Percentiles rank a stretch among this genome's conserved stretches.
phyloP scores from a whole-genome alignment of 1,284 basidiomycete genomes.

The Abortiporus biennis region DNA sequence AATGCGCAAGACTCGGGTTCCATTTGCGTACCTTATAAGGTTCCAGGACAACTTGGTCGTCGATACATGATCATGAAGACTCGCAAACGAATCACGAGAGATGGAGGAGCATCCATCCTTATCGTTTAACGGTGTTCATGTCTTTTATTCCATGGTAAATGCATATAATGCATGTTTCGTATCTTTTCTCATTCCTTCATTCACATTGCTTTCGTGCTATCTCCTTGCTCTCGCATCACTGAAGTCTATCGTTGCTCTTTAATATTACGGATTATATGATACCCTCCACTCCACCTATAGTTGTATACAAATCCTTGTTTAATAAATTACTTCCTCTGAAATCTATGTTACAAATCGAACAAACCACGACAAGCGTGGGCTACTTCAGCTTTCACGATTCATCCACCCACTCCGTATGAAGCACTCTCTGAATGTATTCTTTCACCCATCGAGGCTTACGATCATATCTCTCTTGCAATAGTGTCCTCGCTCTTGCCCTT shows the following conservation, averaged over 20 bases:
- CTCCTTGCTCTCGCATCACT: too few relatives aligned
- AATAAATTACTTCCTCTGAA: too few relatives aligned
- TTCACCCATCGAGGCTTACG: conserved; percentile 57
- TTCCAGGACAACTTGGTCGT: conserved; percentile 40
- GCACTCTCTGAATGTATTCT: conserved; percentile 59
- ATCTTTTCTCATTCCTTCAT: too few relatives aligned
- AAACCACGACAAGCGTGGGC: too few relatives aligned
- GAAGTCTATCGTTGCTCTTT: too few relatives aligned
- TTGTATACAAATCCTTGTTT: too few relatives aligned
- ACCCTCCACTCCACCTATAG: too few relatives aligned
- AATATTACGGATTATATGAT: too few relatives aligned
- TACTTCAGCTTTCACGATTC: conserved; percentile 32
- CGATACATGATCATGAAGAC: conserved; percentile 56
- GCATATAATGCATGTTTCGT: too few relatives aligned
- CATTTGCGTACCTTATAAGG: conserved; percentile 13
- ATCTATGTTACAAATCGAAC: too few relatives aligned
- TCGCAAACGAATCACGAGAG: conserved; percentile 49
- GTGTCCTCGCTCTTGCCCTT: conserved; percentile 30
- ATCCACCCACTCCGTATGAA: conserved; percentile 64
- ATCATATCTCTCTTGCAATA: conserved; percentile 40
- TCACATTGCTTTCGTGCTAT: too few relatives aligned
- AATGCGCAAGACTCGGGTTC: neutral
- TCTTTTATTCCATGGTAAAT: too few relatives aligned
- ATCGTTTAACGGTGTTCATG: conserved; percentile 24
- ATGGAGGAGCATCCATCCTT: conserved; percentile 60